These are phyloP conservation scores for Boletus vinaceobasis DNA, from an alignment of 768 basidiomycete genomes.

Conservation along the genomic window DNA sequence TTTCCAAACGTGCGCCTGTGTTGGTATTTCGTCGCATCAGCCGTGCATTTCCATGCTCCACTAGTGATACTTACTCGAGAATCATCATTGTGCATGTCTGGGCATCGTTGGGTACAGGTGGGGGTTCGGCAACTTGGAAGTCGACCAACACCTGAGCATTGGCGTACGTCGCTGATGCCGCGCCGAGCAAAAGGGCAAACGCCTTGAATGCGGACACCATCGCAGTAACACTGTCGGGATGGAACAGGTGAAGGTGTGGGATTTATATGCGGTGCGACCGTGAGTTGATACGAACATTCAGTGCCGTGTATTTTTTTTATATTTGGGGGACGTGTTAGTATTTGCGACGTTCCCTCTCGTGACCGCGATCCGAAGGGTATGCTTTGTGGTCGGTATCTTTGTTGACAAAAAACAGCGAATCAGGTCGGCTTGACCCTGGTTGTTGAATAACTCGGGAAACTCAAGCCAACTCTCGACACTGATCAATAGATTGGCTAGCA, in stretches of 20 bases:
- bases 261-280: neutral
- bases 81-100: slow-evolving; percentile 64
- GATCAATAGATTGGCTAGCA: neutral
- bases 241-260: neutral
- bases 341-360: neutral
- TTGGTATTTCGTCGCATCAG: neutral
- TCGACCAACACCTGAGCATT: slow-evolving; percentile 39
- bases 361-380: no score
- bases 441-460: no score
- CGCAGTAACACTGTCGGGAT: neutral
- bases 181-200: slow-evolving; percentile 11
- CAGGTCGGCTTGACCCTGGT: no score
- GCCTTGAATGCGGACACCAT: slow-evolving; percentile 22
- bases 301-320: slow-evolving; percentile 4
- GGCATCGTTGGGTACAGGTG: slow-evolving; percentile 56
- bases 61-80: slow-evolving; percentile 46
- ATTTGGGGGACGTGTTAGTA: neutral
- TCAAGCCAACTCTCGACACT: neutral
- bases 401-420: no score
- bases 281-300: neutral
- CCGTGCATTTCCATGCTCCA: neutral
- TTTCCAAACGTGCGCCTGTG: slow-evolving; percentile 66
- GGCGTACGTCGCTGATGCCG: slow-evolving; percentile 8
- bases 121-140: slow-evolving; percentile 75
- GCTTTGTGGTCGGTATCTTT: no score